Percentiles rank a stretch among this genome's conserved stretches.
These are phyloP conservation scores for Alnus glutinosa DNA, from an alignment of 306 rosid genomes.

Conservation along the genomic window DNA sequence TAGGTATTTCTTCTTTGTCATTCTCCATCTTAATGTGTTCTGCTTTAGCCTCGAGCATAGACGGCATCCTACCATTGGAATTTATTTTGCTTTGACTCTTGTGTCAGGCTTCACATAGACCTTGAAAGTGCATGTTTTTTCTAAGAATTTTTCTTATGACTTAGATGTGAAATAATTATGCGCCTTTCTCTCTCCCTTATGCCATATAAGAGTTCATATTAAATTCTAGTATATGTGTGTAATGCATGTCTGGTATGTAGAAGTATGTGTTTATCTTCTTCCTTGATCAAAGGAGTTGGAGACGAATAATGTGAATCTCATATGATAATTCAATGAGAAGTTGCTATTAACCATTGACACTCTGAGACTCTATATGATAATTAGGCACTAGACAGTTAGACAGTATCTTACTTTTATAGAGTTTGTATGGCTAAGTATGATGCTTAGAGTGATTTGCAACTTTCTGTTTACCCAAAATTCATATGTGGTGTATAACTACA, in stretches of 20 bases:
- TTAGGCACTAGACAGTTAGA: background rate
- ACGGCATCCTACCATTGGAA: background rate
- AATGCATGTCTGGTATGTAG: background rate
- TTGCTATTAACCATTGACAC: background rate
- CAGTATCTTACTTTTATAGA: background rate
- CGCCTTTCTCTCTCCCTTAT: background rate
- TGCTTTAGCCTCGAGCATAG: background rate
- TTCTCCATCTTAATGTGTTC: background rate
- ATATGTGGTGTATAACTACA: background rate
- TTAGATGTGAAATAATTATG: background rate
- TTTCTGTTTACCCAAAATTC: background rate
- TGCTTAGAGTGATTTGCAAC: background rate
- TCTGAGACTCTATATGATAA: background rate
- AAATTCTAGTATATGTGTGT: background rate
- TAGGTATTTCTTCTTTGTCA: background rate
- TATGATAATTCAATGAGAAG: background rate
- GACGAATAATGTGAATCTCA: background rate
- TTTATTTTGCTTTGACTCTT: conserved; percentile 8
- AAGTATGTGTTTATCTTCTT: background rate
- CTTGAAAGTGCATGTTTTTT: background rate
- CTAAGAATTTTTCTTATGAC: background rate
- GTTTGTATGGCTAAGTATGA: conserved; percentile 3
- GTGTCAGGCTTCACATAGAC: background rate
- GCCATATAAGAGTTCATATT: background rate
- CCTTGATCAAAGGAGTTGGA: background rate